These are phyloP conservation scores for Hanseniaspora lachancei DNA, from an alignment of 805 yeast genomes.

Conservation along the genomic window DNA sequence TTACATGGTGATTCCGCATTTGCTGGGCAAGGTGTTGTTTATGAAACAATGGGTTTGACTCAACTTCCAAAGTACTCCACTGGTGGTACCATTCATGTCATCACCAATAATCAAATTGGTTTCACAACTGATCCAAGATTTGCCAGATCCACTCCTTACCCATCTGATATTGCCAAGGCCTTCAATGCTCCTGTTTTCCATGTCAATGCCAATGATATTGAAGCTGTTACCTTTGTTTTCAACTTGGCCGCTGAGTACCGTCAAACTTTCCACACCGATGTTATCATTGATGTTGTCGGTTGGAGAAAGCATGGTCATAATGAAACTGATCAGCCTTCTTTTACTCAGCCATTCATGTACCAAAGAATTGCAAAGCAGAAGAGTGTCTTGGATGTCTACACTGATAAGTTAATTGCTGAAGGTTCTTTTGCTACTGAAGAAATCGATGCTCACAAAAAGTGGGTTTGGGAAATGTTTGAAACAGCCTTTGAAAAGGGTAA, in stretches of 20 bases:
- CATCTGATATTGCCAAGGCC: slow-evolving; percentile 92
- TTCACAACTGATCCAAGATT: slow-evolving; percentile 98
- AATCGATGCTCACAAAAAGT: slow-evolving; percentile 86
- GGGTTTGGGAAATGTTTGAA: slow-evolving; percentile 94
- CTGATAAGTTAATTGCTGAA: slow-evolving; percentile 65
- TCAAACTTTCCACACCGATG: slow-evolving; percentile 91
- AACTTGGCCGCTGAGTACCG: slow-evolving; percentile 98
- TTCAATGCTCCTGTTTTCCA: slow-evolving; percentile 98
- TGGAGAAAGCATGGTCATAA: slow-evolving; percentile 98
- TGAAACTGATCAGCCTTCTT: slow-evolving; percentile 98
- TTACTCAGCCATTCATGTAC: slow-evolving; percentile 98
- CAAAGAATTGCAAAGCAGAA: slow-evolving; percentile 76
- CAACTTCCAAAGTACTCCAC: slow-evolving; percentile 89
- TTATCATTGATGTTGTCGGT: slow-evolving; percentile 91
- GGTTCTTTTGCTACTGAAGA: slow-evolving; percentile 83
- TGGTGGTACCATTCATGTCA: slow-evolving; percentile 95
- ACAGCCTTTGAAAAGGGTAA: slow-evolving; percentile 78
- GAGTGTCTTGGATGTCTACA: slow-evolving; percentile 77
- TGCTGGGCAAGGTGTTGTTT: slow-evolving; percentile 97
- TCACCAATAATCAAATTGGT: slow-evolving; percentile 97
- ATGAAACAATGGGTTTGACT: slow-evolving; percentile 94
- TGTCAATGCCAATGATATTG: slow-evolving; percentile 96
- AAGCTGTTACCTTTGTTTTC: slow-evolving; percentile 80
- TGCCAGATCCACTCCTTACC: slow-evolving; percentile 95
- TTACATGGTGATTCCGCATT: slow-evolving; percentile 99